Evolutionary conservation across 371 early-diverging fungal genomes (phyloP).

Genomic region (Syncephalastrum racemosum): DNA sequence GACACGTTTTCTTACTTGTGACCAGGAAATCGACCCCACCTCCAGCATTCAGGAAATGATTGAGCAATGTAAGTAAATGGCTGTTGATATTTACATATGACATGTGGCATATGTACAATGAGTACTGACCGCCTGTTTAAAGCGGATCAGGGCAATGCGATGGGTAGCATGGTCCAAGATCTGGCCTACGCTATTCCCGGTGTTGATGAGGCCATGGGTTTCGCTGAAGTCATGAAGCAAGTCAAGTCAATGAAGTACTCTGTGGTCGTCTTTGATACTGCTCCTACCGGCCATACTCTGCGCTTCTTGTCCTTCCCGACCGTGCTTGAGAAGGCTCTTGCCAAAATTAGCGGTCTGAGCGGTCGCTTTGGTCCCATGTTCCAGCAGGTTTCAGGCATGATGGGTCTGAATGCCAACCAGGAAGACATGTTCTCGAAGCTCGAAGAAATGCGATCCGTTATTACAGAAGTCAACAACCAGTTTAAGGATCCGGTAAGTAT

Average conservation of each 20-base stretch:
- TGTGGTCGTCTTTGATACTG: slow-evolving; percentile 98
- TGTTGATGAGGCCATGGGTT: slow-evolving; percentile 99
- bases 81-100: neutral
- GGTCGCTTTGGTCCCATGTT: slow-evolving; percentile 95
- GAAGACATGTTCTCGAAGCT: slow-evolving; percentile 96
- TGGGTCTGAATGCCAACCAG: slow-evolving; percentile 87
- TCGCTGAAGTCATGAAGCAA: slow-evolving; percentile 99
- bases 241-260: slow-evolving; percentile 98
- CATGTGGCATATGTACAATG: neutral
- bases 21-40: slow-evolving; percentile 96
- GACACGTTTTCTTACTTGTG: neutral
- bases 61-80: slow-evolving; percentile 66
- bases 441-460: slow-evolving; percentile 90
- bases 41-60: slow-evolving; percentile 97
- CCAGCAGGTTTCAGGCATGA: slow-evolving; percentile 96
- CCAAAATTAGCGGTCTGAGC: slow-evolving; percentile 89
- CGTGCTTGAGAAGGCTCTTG: slow-evolving; percentile 94
- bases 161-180: slow-evolving; percentile 92
- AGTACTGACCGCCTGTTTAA: slow-evolving; percentile 20
- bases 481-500: slow-evolving; percentile 89
- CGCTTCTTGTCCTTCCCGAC: slow-evolving; percentile 97
- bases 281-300: slow-evolving; percentile 99
- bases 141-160: slow-evolving; percentile 77
- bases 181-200: slow-evolving; percentile 97
- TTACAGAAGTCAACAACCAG: slow-evolving; percentile 96